Evolutionary conservation across 768 basidiomycete species (phyloP), one percentile per base, ranked within the genome.

Genomic region (Lenzites betulinus): DNA sequence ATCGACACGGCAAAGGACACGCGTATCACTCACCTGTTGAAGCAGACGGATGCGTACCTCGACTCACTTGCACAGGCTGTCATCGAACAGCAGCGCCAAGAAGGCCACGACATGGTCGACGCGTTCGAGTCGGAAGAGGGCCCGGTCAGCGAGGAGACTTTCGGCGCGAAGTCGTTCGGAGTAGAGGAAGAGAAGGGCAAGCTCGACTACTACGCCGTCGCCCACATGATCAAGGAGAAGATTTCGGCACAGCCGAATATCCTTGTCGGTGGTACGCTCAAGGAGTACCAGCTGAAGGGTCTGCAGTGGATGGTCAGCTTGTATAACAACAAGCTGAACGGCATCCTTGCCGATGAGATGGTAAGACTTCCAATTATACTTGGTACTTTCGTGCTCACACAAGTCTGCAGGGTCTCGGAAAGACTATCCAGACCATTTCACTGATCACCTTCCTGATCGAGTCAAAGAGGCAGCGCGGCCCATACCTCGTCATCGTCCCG

Each of bases 1-100:
- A 93, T 99, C 69, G 97, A 98, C 74, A 97, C 95, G 18, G 96
- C 96, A 59, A 99, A 99, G 74, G 97, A 99, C 69, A 98, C 96
- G 11, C 90, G 97, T 75, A 98, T 99, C 76, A 97, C 95, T 0
- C 97, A 98, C 75, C 79, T 98, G 26, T 79, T 99, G 58, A 82
- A 89, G 46, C 96, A 98, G 77, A 99, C 97, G 9, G 96, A 99
- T 68, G 68, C 87, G 0, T 99, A 94, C 76, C 87, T 99, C 67
- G 96, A 98, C 71, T 93, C 92, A 8, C 86, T 99, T 25, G 92
- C 96, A 1, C 90, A 94, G 59, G 95, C 95, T 33, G 95, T 99
- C 60, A 83, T 88, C 56, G 90, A 90, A 9, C 96, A 99, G 73
- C 96, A 99, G 77, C 87, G 80, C 54, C 92, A 94, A 64, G 76